Base-by-base conservation (phyloP, 2,329 filamentous ascomycete species). In the Scedosporium boydii region DNA sequence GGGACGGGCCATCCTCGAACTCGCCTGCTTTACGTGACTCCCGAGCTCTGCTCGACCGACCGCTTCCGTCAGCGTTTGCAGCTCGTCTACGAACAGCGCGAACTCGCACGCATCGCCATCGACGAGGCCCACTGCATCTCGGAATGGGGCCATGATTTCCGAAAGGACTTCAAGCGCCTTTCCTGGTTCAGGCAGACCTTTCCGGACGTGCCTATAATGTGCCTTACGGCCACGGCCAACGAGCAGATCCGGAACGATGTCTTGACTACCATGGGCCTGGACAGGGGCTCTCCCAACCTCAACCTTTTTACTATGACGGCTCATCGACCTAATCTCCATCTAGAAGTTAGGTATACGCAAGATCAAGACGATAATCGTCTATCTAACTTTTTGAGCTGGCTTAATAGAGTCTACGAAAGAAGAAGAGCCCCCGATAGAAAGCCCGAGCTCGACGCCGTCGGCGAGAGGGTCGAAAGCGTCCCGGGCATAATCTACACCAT, bases 81-180 rank as follows among this genome's bases (percentile, higher is more conserved):
- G 64, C 78, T 89, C 4, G 87, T 97, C 14, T 79, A 97, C 70
- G 78, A 85, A 63, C 92, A 97, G 72, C 84, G 84, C 63, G 91
- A 97, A 74, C 83, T 98, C n/a, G 88, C 89, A 9, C 86, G 93
- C 14, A 85, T 98, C 66, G 93, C 90, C 58, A 87, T 98, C 63
- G 93, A 98, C 70, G 93, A 98, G 76, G 93, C 93, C 2, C 93
- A 98, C 73, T 98, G 93, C 73, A 96, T 98, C 68, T 96, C 91
- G 26, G 93, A 97, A 86, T 97, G 93, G 93, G 93, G 93, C 1
- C 93, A 98, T 72, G 93, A 98, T 73, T 98, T 98, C 72, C 88
- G 93, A n/a, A 90, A 88, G 42, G 90, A 92, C 63, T 98, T 96
- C 75, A 92, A 95, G 70, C 84, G 88, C 21, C 81, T 98, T 6